Base-by-base conservation (phyloP, 176 grass and related monocot genomes). In the Areca catechu region DNA sequence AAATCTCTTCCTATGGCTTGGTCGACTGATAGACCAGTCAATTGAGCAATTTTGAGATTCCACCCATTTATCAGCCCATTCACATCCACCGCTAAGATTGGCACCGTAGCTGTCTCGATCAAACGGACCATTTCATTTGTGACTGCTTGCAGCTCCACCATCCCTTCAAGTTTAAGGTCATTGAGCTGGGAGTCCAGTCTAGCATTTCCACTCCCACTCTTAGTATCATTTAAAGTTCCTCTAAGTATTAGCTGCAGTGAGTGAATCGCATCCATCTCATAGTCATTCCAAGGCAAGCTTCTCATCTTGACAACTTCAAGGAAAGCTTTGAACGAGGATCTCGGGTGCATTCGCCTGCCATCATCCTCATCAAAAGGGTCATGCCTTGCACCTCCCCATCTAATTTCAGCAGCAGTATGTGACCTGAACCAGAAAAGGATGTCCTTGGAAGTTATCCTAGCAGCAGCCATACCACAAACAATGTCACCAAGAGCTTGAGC, bases 41-140 rank as follows among this genome's bases (percentile, higher is more conserved):
- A 61, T 29, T 91, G 86, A 0, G 87, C 80, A 15, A 77, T 75
- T 73, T 97, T 97, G 58, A 85, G 80, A 69, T 97, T 97, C 93
- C 93, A 97, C 15, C 93, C 87, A 18, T 97, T 97, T 27, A 97
- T 70, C 49, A 97, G 50, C 23, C 93, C 93, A 34, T 86, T 86
- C 51, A 72, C 53, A 70, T 97, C 93, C 37, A 97, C 93, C 15
- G 87, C 93, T 58, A 97, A 79, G 51, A 97, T 97, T 7, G 93
- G 87, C 19, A 85, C 93, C 7, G 93, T 85, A 43, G 93, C 87
- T 22, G 92, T 97, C 77, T 97, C 92, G 28, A 97, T 97, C 16
- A 97, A 65, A 17, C 86, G 82, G 56, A 91, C 92, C 86, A 97
- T 97, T 86, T 97, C 92, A 68, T 74, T 97, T 50, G 92, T 97